Percentiles rank a stretch among this genome's conserved stretches.
phyloP scores from a whole-genome alignment of 192 early-diverging fungal species.

The Backusella psychrophila region DNA sequence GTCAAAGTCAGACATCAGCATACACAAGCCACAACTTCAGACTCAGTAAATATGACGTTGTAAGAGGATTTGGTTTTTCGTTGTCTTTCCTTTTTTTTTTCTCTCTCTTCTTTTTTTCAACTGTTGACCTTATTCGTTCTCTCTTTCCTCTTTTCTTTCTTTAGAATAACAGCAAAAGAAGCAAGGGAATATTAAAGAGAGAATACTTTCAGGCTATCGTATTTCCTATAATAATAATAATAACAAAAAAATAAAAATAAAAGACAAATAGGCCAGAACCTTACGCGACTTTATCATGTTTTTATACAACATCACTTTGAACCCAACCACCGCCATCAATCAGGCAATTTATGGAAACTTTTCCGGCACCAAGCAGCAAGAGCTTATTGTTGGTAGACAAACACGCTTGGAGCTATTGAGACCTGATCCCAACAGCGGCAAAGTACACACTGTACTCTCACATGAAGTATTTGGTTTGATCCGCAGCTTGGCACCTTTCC shows the following conservation, averaged over 20 bases:
- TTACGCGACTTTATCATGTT: slow-evolving; percentile 47
- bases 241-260: neutral
- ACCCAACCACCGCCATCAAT: slow-evolving; percentile 76
- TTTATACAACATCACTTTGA: slow-evolving; percentile 90
- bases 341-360: slow-evolving; percentile 88
- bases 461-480: slow-evolving; percentile 86
- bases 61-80: neutral
- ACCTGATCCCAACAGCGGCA: slow-evolving; percentile 77
- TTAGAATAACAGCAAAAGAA: neutral
- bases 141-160: neutral
- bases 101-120: neutral
- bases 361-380: slow-evolving; percentile 87
- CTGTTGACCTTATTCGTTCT: neutral
- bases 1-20: neutral
- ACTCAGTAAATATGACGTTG: slow-evolving; percentile 9
- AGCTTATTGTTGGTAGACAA: slow-evolving; percentile 76
- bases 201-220: neutral
- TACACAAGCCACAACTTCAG: slow-evolving; percentile 4
- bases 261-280: neutral
- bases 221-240: neutral
- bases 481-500: slow-evolving; percentile 78
- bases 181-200: neutral
- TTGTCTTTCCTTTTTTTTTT: neutral
- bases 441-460: slow-evolving; percentile 67
- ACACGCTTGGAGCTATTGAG: slow-evolving; percentile 79